Evolutionary conservation across 768 basidiomycete genomes (phyloP).

Genomic region (Mycena crocata): DNA sequence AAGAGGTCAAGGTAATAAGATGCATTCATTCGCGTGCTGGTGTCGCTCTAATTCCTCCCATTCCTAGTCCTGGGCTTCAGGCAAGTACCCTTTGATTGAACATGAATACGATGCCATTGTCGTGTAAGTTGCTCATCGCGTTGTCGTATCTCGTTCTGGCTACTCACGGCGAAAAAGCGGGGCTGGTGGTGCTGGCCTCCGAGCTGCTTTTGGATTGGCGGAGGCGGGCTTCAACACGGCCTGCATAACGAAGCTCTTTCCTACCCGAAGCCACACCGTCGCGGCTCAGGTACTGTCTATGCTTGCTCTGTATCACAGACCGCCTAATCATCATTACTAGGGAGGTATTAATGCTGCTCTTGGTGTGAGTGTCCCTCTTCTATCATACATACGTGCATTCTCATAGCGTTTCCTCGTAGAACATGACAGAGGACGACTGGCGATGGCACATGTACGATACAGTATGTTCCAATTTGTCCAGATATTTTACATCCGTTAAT

Average conservation of each 20-base stretch:
- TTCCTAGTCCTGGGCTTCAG: constrained; percentile 77
- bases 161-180: constrained; percentile 63
- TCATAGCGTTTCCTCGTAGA: constrained; percentile 55
- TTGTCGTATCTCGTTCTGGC: constrained; percentile 10
- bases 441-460: constrained; percentile 99
- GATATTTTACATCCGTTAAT: constrained; percentile 27
- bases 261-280: constrained; percentile 97
- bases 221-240: constrained; percentile 99
- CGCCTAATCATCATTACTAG: constrained; percentile 53
- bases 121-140: constrained; percentile 72
- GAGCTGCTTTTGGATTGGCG: constrained; percentile 98
- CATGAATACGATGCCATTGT: constrained; percentile 99
- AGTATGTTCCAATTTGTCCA: constrained; percentile 55
- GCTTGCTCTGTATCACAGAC: not conserved
- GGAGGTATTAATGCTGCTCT: constrained; percentile 99
- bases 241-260: constrained; percentile 99
- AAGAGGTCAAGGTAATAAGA: constrained; percentile 77
- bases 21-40: constrained; percentile 13
- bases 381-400: constrained; percentile 12
- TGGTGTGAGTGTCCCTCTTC: constrained; percentile 67
- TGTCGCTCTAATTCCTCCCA: constrained; percentile 31
- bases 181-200: constrained; percentile 97
- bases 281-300: constrained; percentile 83
- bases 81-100: constrained; percentile 96
- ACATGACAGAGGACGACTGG: constrained; percentile 99